Base-by-base conservation (phyloP, 164 flowering plant species). In the Tetrastigma voinierianum region DNA sequence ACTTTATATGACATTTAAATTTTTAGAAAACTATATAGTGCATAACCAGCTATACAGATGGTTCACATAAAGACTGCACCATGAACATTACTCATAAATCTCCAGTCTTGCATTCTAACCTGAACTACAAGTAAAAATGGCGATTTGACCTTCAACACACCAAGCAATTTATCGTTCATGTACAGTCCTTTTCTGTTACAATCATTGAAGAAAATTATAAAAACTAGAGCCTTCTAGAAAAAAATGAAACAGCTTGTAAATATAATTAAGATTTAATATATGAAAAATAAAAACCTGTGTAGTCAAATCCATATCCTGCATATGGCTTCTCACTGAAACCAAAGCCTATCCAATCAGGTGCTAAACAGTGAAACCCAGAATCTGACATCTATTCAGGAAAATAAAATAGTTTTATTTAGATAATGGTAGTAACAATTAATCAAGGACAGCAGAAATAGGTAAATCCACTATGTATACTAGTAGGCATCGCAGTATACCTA, bases 281-380 rank as follows among this genome's bases (percentile, higher is more conserved):
- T 4, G 20, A 17, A 71, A 62, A 7, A 17, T 17, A 68, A 66
- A 70, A 68, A 90, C 98, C 98, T 73, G 96, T 95, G 72, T 91
- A 90, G 58, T 87, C 66, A 74, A 90, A 95, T 56, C 90, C 98
- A 81, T 91, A 95, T 76, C 96, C 96, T 47, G 96, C 85, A 74
- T 89, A 91, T 51, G 99, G 97, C 80, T 91, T 86, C 74, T 95
- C 99, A 80, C 97, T 95, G 80, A 95, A 95, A 70, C 99, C 99
- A 80, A 92, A 95, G 72, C 99, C 99, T 77, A 95, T 83, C 99
- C 99, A 95, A 75, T 95, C 99, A 78, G 97, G 99, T 65, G 99
- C 99, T 73, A 87, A 67, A 80, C 97, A 95, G 74, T 89, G 96
- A 76, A 92, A 95, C n/a, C 99, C 99, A 77, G 77, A 59, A 74